Percentiles rank a stretch among this genome's conserved stretches.
Conservation (phyloP, 192 early-diverging fungal genomes). For the Funneliformis mosseae region DNA sequence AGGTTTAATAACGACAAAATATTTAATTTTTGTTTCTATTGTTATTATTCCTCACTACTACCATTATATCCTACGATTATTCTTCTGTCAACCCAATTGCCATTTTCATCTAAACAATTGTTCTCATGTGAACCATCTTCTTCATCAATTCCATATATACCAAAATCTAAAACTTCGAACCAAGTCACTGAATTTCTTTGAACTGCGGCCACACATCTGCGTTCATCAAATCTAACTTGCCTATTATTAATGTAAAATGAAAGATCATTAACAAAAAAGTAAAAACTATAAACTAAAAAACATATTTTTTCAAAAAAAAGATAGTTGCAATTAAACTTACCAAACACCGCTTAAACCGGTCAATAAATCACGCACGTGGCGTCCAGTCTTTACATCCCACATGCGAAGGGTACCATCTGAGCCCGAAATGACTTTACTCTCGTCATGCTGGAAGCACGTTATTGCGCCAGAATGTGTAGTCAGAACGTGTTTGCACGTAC, state of each 20-base stretch:
- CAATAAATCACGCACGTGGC: conserved; percentile 82
- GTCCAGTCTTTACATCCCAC: conserved; percentile 93
- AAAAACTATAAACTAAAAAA: too few relatives aligned
- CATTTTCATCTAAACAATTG: conserved; percentile 14
- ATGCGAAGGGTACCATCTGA: conserved; percentile 93
- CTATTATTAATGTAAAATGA: not conserved
- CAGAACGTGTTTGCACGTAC: conserved; percentile 64
- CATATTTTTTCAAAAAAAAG: too few relatives aligned
- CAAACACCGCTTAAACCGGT: conserved; percentile 85
- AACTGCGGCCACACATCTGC: conserved; percentile 79
- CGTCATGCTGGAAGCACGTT: conserved; percentile 98
- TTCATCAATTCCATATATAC: conserved; percentile 60
- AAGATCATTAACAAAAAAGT: too few relatives aligned
- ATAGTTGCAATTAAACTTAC: conserved; percentile 35
- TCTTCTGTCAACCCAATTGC: conserved; percentile 16
- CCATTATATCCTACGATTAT: conserved; percentile 1
- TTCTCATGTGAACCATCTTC: conserved; percentile 15
- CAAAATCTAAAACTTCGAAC: conserved; percentile 86
- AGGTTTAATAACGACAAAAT: not conserved
- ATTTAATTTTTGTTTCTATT: not conserved
- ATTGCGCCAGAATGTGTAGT: conserved; percentile 88
- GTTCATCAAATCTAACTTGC: conserved; percentile 89
- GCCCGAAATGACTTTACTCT: conserved; percentile 89
- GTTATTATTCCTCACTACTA: not conserved
- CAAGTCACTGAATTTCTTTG: conserved; percentile 66